Conservation (phyloP, 139 green algal genomes). For the Zygnema cylindricum region DNA sequence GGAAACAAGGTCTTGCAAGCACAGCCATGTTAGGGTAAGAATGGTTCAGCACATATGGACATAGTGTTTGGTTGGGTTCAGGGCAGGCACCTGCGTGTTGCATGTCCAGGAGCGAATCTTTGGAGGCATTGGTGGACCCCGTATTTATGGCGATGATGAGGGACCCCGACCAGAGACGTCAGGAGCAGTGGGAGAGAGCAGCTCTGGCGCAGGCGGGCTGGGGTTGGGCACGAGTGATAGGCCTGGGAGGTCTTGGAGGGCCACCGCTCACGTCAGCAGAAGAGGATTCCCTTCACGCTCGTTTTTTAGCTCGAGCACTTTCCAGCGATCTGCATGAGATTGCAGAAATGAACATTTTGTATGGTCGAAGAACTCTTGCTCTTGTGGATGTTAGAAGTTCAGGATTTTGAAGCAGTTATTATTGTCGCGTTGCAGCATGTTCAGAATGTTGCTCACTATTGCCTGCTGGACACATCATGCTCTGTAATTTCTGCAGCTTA, state of each 20-base stretch:
- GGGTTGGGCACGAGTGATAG: constrained; percentile 11
- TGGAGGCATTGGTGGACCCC: constrained; percentile 44
- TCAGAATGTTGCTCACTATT: neutral
- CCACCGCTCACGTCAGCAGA: constrained; percentile 40
- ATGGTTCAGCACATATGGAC: neutral
- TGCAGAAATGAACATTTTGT: constrained; percentile 62
- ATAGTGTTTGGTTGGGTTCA: neutral
- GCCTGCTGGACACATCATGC: neutral
- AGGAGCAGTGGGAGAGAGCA: constrained; percentile 47
- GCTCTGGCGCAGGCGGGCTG: constrained; percentile 9
- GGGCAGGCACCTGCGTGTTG: neutral
- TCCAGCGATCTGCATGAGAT: constrained; percentile 40
- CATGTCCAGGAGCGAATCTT: neutral
- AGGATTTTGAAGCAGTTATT: no score
- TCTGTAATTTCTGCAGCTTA: neutral
- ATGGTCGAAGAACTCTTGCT: no score
- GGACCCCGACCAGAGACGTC: constrained; percentile 44
- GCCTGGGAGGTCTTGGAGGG: constrained; percentile 27
- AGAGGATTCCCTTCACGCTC: constrained; percentile 41
- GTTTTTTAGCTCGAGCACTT: constrained; percentile 36
- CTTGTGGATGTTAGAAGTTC: no score
- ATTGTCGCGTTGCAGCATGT: no score
- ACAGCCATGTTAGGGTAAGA: no score
- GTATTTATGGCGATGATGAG: constrained; percentile 47
- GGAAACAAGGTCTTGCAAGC: no score